These are phyloP conservation scores for Lagenidium giganteum DNA, from an alignment of 352 stramenopile species.

Conservation along the genomic window DNA sequence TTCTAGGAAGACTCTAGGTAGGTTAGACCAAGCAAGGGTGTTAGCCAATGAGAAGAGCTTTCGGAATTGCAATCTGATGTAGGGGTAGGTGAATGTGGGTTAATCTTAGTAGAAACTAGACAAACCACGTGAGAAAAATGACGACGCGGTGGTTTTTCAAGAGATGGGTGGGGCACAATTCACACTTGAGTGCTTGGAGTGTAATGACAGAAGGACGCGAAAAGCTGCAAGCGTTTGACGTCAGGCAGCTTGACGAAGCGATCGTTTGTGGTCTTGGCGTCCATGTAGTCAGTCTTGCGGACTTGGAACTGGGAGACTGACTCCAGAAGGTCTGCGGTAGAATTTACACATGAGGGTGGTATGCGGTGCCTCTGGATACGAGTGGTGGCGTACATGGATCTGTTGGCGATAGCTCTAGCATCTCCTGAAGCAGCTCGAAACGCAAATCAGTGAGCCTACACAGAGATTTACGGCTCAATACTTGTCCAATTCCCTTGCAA, in stretches of 20 bases:
- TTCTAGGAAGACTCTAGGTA: not conserved
- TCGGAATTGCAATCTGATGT: constrained; percentile 1
- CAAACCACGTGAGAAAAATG: no score
- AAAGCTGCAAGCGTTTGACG: constrained; percentile 15
- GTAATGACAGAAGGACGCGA: constrained; percentile 10
- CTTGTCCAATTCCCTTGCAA: not conserved
- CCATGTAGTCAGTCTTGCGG: constrained; percentile 7
- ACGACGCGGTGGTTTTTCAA: no score
- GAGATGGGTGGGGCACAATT: no score
- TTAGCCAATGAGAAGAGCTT: not conserved
- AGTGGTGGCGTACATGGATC: constrained; percentile 10
- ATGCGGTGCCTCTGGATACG: not conserved
- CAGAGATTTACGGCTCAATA: not conserved
- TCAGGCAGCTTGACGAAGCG: constrained; percentile 15
- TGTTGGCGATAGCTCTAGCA: constrained; percentile 7
- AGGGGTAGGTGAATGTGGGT: no score
- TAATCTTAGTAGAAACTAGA: not conserved
- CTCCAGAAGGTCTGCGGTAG: no score
- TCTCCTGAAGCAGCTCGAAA: constrained; percentile 16
- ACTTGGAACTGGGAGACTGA: constrained; percentile 11
- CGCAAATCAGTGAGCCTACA: constrained; percentile 15
- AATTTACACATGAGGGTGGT: constrained; percentile 1
- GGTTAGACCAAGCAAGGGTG: not conserved
- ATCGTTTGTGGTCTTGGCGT: constrained; percentile 5
- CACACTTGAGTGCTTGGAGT: no score